Conservation (phyloP, 1,284 basidiomycete genomes). For the Exsudoporus floridanus region DNA sequence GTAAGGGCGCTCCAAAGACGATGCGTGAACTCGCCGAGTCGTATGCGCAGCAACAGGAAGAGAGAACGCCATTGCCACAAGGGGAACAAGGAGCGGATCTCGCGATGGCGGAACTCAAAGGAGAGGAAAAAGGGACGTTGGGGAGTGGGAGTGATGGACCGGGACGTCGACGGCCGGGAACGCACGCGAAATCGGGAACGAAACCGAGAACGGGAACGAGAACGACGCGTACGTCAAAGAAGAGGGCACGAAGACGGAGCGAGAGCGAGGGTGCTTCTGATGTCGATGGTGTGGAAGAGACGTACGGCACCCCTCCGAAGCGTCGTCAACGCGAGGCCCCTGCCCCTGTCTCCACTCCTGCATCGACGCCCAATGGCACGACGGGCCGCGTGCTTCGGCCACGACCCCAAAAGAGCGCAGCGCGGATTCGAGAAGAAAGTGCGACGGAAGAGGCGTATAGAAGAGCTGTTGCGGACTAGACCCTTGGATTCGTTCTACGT, state of each 20-base stretch:
- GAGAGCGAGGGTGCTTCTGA: slow-evolving; percentile 18
- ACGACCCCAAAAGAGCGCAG: slow-evolving; percentile 49
- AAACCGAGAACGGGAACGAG: not conserved
- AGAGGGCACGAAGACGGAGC: slow-evolving; percentile 23
- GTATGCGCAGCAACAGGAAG: slow-evolving; percentile 21
- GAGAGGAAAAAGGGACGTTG: slow-evolving; percentile 2
- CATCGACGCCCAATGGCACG: slow-evolving; percentile 21
- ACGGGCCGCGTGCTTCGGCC: slow-evolving; percentile 52
- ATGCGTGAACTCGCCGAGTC: slow-evolving; percentile 67
- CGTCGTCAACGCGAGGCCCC: slow-evolving; percentile 18
- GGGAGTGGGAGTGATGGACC: slow-evolving; percentile 4
- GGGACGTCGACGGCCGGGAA: slow-evolving; percentile 5
- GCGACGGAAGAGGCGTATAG: slow-evolving; percentile 50
- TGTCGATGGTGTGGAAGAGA: slow-evolving; percentile 23
- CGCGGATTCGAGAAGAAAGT: slow-evolving; percentile 46
- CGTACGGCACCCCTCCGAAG: slow-evolving; percentile 17
- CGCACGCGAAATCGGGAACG: not conserved
- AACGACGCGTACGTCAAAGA: slow-evolving; percentile 23
- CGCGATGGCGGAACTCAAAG: not conserved
- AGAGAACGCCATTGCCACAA: slow-evolving; percentile 5
- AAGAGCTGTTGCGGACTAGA: slow-evolving; percentile 43
- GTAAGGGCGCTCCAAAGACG: slow-evolving; percentile 46
- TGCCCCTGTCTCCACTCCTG: not conserved
- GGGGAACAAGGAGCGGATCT: slow-evolving; percentile 4
- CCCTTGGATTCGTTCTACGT: too few species aligned